Evolutionary conservation across 148 eudicot genomes (phyloP).

Genomic region (Camellia granthamiana): DNA sequence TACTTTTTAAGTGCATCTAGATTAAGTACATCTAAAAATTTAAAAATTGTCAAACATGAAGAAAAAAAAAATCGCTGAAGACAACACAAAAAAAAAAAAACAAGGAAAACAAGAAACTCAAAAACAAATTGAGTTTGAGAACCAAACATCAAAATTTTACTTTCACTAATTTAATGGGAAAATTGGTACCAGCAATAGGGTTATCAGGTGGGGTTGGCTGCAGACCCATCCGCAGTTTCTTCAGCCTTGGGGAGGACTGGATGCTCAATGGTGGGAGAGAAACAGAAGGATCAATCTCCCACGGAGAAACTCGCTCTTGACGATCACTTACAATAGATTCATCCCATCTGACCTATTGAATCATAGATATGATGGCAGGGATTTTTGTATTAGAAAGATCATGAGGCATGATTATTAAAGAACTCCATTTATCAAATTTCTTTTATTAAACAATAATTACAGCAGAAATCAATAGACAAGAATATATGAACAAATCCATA

Average conservation of each 20-base stretch:
- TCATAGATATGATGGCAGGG: conserved; percentile 14
- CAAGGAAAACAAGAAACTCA: too few species aligned
- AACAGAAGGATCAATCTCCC: conserved; percentile 84
- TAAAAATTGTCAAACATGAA: too few species aligned
- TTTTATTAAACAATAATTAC: background rate
- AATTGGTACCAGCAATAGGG: conserved; percentile 45
- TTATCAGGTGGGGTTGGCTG: conserved; percentile 46
- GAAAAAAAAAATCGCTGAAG: too few species aligned
- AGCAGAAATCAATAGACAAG: background rate
- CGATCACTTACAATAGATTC: conserved; percentile 45
- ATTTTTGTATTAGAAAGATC: background rate
- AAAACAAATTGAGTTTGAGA: too few species aligned
- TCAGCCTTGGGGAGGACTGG: conserved; percentile 72
- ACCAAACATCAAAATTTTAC: background rate
- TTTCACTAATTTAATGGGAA: background rate
- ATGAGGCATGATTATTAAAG: background rate
- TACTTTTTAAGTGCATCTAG: too few species aligned
- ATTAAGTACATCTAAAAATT: too few species aligned
- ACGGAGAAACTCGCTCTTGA: conserved; percentile 84
- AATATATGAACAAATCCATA: too few species aligned
- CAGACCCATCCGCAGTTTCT: conserved; percentile 60
- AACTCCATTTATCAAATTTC: background rate
- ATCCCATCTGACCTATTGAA: conserved; percentile 83
- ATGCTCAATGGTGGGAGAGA: conserved; percentile 60
- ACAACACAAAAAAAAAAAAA: too few species aligned